phyloP scores from a whole-genome alignment of 2,329 filamentous ascomycete species.

The Xenosphaeropsis pyriputrescens region DNA sequence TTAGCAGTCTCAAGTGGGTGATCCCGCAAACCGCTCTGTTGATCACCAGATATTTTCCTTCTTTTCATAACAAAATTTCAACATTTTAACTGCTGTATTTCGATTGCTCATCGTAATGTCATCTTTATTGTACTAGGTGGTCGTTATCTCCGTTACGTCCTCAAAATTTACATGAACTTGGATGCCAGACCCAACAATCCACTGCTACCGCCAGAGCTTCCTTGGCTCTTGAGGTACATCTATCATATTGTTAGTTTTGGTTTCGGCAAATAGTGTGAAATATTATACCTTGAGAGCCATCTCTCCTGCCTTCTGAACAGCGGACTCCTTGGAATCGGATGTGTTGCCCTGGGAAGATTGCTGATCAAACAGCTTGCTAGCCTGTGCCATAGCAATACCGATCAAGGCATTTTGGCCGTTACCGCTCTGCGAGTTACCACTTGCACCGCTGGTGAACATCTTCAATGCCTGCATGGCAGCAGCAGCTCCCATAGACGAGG shows the following conservation, averaged over 20 bases:
- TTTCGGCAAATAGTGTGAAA: too few species aligned
- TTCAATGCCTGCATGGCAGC: conserved; percentile 73
- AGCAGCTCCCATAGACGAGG: conserved; percentile 47
- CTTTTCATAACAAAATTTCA: too few species aligned
- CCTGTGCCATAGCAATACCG: conserved; percentile 77
- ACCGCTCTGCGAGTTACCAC: conserved; percentile 24
- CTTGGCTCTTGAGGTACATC: conserved; percentile 29
- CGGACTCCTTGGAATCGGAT: conserved; percentile 62
- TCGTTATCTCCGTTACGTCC: too few species aligned
- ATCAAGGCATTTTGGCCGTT: conserved; percentile 67
- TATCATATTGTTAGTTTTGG: too few species aligned
- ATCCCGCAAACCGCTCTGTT: too few species aligned
- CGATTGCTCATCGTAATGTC: too few species aligned
- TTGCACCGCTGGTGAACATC: conserved; percentile 51
- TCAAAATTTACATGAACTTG: conserved; percentile 34
- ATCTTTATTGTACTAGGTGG: too few species aligned
- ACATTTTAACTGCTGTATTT: too few species aligned
- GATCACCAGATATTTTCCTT: too few species aligned
- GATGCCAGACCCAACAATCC: conserved; percentile 37
- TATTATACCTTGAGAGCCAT: conserved; percentile 78
- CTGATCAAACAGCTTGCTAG: conserved; percentile 54
- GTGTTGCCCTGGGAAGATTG: conserved; percentile 39
- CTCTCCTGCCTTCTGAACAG: conserved; percentile 65
- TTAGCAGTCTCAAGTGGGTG: too few species aligned
- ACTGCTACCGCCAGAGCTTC: conserved; percentile 27